These are phyloP conservation scores for Euphorbia peplus DNA, from an alignment of 345 rosid species.

Conservation along the genomic window DNA sequence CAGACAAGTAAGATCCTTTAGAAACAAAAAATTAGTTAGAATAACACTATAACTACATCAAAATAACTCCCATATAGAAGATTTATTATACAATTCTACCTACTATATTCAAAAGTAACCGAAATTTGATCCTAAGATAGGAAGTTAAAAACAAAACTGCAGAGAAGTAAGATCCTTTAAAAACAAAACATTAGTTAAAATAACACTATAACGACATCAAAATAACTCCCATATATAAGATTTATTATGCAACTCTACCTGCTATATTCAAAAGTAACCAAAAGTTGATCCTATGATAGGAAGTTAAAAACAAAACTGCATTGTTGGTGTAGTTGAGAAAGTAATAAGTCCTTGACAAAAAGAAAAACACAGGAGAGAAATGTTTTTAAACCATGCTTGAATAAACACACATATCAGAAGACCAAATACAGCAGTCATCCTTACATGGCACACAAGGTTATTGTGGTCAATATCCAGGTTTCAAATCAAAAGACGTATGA, in stretches of 20 bases:
- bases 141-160: background rate
- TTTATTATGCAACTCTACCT: background rate
- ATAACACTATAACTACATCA: background rate
- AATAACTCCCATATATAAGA: background rate
- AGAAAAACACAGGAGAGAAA: background rate
- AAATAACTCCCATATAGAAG: background rate
- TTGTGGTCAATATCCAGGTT: background rate
- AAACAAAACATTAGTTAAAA: slow-evolving; percentile 2
- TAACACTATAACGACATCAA: background rate
- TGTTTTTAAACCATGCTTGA: background rate
- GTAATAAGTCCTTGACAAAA: background rate
- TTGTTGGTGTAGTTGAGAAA: background rate
- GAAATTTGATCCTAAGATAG: background rate
- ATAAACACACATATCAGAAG: background rate
- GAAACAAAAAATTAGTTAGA: slow-evolving; percentile 2
- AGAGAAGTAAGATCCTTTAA: background rate
- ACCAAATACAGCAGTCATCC: background rate
- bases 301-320: background rate
- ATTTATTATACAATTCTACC: background rate
- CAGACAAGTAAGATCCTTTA: background rate
- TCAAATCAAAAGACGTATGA: background rate
- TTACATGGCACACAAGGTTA: background rate
- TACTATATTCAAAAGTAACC: background rate
- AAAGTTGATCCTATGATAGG: background rate
- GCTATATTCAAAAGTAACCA: background rate